A percentile compares a stretch with the other conserved stretches of the same genome.
phyloP scores from a whole-genome alignment of 208 protist species.

The Acanthamoeba triangularis region DNA sequence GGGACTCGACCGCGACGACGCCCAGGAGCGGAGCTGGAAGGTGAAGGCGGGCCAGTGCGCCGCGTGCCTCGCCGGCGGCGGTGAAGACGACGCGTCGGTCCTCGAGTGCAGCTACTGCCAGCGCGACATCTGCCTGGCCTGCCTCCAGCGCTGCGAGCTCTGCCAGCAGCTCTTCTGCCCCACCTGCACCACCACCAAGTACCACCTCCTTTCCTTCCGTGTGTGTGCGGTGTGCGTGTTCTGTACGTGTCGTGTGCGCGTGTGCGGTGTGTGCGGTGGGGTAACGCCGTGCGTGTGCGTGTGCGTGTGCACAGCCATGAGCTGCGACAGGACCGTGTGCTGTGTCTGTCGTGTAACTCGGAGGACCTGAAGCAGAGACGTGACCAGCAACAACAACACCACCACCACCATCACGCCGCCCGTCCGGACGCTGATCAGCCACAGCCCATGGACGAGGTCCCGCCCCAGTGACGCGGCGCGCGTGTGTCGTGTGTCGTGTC shows the following conservation, averaged over 20 bases:
- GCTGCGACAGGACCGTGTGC: background rate
- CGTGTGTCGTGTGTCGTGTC: too few relatives aligned
- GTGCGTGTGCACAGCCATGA: background rate
- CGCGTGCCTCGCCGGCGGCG: background rate
- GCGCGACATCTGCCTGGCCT: background rate
- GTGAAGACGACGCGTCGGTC: background rate
- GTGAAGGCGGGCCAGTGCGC: background rate
- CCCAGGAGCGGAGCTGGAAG: background rate
- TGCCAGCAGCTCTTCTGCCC: slow-evolving; percentile 10
- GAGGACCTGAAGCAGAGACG: background rate
- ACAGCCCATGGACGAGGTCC: too few relatives aligned
- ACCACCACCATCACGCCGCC: background rate
- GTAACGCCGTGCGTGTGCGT: background rate
- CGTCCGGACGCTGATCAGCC: too few relatives aligned
- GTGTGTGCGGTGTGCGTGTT: background rate
- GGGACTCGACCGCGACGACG: background rate
- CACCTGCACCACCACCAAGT: slow-evolving; percentile 2
- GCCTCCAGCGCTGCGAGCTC: slow-evolving; percentile 26
- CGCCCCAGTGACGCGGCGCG: too few relatives aligned
- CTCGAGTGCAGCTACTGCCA: slow-evolving; percentile 27
- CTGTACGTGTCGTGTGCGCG: background rate
- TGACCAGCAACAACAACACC: background rate
- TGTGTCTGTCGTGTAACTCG: background rate
- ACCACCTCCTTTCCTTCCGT: background rate
- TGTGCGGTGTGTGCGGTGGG: too few relatives aligned